A percentile compares a stretch with the other conserved stretches of the same genome.
Evolutionary conservation across 192 early-diverging fungal genomes (phyloP).

Genomic region (Lunasporangiospora selenospora): DNA sequence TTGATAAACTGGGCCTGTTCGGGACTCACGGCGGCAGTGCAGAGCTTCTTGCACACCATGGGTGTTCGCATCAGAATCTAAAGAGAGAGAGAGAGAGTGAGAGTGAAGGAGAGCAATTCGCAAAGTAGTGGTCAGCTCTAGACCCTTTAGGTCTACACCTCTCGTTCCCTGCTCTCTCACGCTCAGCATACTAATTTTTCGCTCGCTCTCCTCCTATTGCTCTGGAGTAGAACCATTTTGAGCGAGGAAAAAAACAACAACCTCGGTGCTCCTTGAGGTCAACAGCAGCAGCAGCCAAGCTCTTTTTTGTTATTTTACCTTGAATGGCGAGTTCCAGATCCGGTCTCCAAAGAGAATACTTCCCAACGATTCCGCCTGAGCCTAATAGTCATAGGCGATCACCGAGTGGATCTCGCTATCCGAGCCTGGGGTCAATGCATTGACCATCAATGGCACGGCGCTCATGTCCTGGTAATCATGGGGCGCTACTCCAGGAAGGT

Average conservation of each 20-base stretch:
- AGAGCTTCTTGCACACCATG: slow-evolving; percentile 70
- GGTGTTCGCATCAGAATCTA: slow-evolving; percentile 66
- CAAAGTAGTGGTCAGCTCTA: no score
- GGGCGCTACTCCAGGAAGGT: slow-evolving; percentile 94
- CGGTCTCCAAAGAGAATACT: slow-evolving; percentile 97
- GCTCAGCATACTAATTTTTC: no score
- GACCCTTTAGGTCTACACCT: no score
- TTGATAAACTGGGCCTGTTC: slow-evolving; percentile 89
- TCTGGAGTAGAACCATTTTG: no score
- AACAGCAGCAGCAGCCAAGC: no score
- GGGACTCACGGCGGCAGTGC: slow-evolving; percentile 58
- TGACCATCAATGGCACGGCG: slow-evolving; percentile 83
- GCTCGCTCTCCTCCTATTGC: no score
- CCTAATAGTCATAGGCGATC: slow-evolving; percentile 90
- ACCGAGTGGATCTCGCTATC: slow-evolving; percentile 70
- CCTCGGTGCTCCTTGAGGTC: no score
- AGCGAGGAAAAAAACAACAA: no score
- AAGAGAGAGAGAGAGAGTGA: neutral
- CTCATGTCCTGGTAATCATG: slow-evolving; percentile 79
- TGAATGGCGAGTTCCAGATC: slow-evolving; percentile 83
- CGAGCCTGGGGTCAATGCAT: slow-evolving; percentile 79
- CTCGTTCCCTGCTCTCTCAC: no score
- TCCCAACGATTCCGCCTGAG: slow-evolving; percentile 83
- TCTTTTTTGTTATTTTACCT: slow-evolving; percentile 74
- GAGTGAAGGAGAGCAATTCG: no score